Conservation (phyloP, 2,329 filamentous ascomycete genomes). For the Zymoseptoria pseudotritici region DNA sequence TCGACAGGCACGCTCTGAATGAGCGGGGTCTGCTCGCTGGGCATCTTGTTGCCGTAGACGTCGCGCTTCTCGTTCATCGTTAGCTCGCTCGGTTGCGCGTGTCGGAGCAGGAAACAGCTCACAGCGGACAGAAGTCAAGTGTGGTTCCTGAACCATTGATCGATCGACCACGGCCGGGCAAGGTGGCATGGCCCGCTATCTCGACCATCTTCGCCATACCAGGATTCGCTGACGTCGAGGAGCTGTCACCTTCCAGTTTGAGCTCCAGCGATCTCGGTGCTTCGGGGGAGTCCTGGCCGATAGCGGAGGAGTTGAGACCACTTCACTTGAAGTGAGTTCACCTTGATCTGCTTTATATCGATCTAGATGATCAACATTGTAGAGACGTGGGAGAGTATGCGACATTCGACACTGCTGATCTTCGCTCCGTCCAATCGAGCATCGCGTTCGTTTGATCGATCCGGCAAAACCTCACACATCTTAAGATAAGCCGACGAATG, state of each 20-base stretch:
- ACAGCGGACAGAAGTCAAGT: not conserved
- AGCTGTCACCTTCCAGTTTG: not conserved
- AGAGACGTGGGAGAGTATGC: not conserved
- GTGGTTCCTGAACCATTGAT: constrained; percentile 1
- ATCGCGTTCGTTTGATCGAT: not conserved
- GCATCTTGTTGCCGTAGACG: constrained; percentile 28
- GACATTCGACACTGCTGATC: not conserved
- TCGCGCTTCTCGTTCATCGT: constrained; percentile 15
- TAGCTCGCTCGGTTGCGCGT: constrained; percentile 2
- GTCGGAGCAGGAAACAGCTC: not conserved
- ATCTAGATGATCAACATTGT: not conserved
- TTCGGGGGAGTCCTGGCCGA: not conserved
- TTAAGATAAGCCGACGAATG: not conserved
- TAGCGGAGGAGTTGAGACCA: not conserved
- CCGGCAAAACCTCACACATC: not conserved
- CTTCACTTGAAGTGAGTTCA: not conserved
- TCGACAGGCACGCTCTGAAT: constrained; percentile 55
- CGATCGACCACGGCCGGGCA: constrained; percentile 4
- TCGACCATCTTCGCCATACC: constrained; percentile 11
- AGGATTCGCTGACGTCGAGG: constrained; percentile 3
- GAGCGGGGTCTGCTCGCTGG: constrained; percentile 58
- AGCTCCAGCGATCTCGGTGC: not conserved
- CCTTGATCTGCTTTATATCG: not conserved
- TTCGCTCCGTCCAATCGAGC: not conserved
- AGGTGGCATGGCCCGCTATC: constrained; percentile 14